Percentiles rank a stretch among this genome's conserved stretches.
Conservation (phyloP, 768 basidiomycete species). For the Panaeolus cyanescens region DNA sequence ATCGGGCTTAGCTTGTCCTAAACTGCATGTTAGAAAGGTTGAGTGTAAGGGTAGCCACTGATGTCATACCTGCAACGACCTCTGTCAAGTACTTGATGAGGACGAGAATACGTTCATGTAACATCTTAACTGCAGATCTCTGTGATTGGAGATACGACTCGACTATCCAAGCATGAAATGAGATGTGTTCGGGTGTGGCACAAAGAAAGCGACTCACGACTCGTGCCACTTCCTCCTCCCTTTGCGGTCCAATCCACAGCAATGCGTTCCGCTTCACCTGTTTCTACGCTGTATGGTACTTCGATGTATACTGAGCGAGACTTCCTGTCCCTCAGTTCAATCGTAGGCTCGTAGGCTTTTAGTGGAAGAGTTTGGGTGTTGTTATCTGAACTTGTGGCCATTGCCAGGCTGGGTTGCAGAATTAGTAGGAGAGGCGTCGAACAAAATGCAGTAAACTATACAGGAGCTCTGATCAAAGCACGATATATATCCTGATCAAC, state of each 20-base stretch:
- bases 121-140: constrained; percentile 94
- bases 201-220: constrained; percentile 51
- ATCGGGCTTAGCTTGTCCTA: constrained; percentile 77
- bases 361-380: constrained; percentile 82
- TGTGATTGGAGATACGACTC: constrained; percentile 90
- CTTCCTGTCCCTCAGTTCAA: constrained; percentile 80
- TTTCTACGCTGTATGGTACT: constrained; percentile 87
- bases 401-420: constrained; percentile 56
- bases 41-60: constrained; percentile 2
- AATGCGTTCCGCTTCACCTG: constrained; percentile 97
- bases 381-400: constrained; percentile 47
- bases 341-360: constrained; percentile 90
- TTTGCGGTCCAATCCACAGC: constrained; percentile 95
- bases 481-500: neutral
- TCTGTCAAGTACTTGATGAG: constrained; percentile 86
- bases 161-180: constrained; percentile 48
- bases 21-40: constrained; percentile 1
- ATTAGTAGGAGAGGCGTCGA: constrained; percentile 89
- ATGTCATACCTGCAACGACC: constrained; percentile 67
- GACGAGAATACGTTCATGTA: constrained; percentile 86
- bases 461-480: constrained; percentile 1
- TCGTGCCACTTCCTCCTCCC: constrained; percentile 81
- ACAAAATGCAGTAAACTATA: constrained; percentile 80
- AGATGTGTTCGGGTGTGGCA: neutral
- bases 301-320: constrained; percentile 83